Evolutionary conservation across 2,329 filamentous ascomycete genomes (phyloP), one percentile per base, ranked within the genome.

Genomic region (Neonectria magnoliae): DNA sequence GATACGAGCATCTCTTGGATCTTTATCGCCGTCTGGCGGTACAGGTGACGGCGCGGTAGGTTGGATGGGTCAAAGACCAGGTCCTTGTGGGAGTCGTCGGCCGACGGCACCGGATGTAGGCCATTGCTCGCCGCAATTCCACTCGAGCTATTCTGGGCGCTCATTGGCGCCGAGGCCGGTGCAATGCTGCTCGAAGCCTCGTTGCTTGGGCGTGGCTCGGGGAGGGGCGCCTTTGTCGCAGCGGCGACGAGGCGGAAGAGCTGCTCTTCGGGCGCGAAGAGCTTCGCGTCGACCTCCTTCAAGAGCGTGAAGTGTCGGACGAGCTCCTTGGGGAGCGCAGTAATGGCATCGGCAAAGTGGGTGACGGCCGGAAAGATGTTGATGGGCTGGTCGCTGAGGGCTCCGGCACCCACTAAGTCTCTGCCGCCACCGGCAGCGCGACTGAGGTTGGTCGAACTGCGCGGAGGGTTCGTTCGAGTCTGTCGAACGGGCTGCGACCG

Each of bases 251-350:
- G 85, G 75, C 91, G 87, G 75, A 91, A 90, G 63, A 99, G 86
- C 75, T 91, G 87, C 73, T 96, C 91, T 78, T 97, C 93, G 7
- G 96, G 92, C 27, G 90, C 90, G 80, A 94, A 96, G 69, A 97
- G 92, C 82, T 99, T 99, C 68, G 95, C 95, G 82, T 99, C 96
- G 52, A 98, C 96, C 81, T 99, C 96, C 79, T 98, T 98, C 71
- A 99, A 85, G 61, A 98, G 87, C 36, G 95, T 98, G 73, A 97
- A 97, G 79, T 99, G 95, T 76, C 94, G 91, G 72, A 97, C 93
- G 55, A 98, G 93, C 81, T 99, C 96, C 78, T 94, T 94, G 5
- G 96, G 96, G 27, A 99, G 88, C 42, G 95, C 94, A 56, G 93
- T 91, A 76, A 98, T 93, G 68, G 94, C 91, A 79, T 98, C 94